These are phyloP conservation scores for Umbelopsis sp. DNA, from an alignment of 192 early-diverging fungal species.

Conservation along the genomic window DNA sequence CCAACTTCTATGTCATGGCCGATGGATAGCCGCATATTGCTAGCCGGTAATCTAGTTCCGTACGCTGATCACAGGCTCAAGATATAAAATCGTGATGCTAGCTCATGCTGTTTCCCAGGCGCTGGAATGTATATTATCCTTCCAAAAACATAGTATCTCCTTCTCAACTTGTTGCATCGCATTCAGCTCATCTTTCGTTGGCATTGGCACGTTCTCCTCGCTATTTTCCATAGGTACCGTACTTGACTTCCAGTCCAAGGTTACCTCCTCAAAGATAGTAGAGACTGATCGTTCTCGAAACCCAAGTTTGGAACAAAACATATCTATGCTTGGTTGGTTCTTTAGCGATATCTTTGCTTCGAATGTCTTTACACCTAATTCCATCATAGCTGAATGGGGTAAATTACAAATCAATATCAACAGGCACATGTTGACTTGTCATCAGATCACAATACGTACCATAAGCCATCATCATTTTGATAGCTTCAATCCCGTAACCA, in stretches of 20 bases:
- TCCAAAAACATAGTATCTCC: not conserved
- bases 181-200: not conserved
- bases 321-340: slow-evolving; percentile 58
- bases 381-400: slow-evolving; percentile 4
- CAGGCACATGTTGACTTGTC: not conserved
- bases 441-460: slow-evolving; percentile 33
- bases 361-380: slow-evolving; percentile 55
- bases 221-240: not conserved
- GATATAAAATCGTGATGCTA: not conserved
- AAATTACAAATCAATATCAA: not conserved
- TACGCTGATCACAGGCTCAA: no score
- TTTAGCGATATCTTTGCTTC: slow-evolving; percentile 65
- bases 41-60: not conserved
- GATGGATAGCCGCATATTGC: not conserved
- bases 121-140: not conserved
- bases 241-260: slow-evolving; percentile 47
- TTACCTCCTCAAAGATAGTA: slow-evolving; percentile 70
- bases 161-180: not conserved
- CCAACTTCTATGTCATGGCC: not conserved
- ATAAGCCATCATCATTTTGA: slow-evolving; percentile 69
- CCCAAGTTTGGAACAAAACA: slow-evolving; percentile 62
- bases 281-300: slow-evolving; percentile 55
- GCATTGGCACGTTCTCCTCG: not conserved
- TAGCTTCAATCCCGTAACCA: slow-evolving; percentile 55
- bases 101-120: not conserved